Base-by-base conservation (phyloP, 768 basidiomycete species). In the Agrocybe pediades region DNA sequence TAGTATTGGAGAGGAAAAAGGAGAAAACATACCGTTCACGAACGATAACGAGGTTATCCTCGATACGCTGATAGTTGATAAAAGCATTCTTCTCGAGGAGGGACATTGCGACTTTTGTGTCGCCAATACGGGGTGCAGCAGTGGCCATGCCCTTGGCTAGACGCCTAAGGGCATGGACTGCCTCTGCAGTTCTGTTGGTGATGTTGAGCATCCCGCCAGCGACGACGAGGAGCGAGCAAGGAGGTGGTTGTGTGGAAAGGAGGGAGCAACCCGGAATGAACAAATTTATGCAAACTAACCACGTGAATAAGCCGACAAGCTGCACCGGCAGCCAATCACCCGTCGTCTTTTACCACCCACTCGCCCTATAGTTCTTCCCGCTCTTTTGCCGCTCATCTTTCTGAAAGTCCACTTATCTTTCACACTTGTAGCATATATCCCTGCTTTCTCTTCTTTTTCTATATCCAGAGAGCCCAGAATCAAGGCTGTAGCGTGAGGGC, bases 11-110 rank as follows among this genome's bases (percentile, higher is more conserved):
- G 41, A n/a, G 21, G 11, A 9, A 13, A 26, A 24, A 19, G 17
- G 16, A 46, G 41, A 43, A 13, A 29, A 49, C 20, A n/a, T 29
- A 95, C 95, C 95, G 84, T 49, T 86, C 78, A 62, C 94, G 88
- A 53, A 98, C 84, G 67, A 96, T 71, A 60, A 81, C 86, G 57
- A 98, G 88, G 80, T 95, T 98, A 72, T 98, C 95, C 78, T 98
- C 95, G 69, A 98, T 98, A 54, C 95, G 88, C 74, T 95, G 92
- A 72, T 95, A 94, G 83, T 95, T 95, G 73, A 95, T 93, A 68
- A 83, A 93, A 41, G 83, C 85, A 62, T 79, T 83, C 67, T 87
- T 85, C 71, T 94, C 92, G 58, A 93, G 83, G 60, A 87, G 77
- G 33, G 90, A 92, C 90, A 94, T 93, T 61, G 89, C 74, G 51